Evolutionary conservation across 176 grass and related monocot species (phyloP), one percentile per base, ranked within the genome.

Genomic region (Stipa capillata): DNA sequence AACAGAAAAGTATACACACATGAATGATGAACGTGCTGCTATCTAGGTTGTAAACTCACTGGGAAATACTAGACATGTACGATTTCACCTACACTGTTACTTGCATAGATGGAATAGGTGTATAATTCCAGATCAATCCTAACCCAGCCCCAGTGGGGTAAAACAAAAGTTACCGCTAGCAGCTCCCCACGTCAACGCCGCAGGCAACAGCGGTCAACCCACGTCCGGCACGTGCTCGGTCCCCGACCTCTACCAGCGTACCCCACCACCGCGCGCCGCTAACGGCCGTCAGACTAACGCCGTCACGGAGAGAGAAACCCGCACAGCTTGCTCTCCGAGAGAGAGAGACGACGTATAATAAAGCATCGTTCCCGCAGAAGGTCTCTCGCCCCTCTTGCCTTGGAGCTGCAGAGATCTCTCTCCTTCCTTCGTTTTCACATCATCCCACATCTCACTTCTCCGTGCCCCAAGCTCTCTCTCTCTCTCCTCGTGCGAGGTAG

Each of bases 191-290:
- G 60, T 79, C 73, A 57, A 41, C 70, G 20, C 45, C 17, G 6
- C 48, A 8, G 31, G 39, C 33, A 79, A 51, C 50, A 49, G 37
- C 13, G 18, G 87, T 93, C 85, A 94, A 91, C 88, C 50, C 63
- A 47, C 73, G 32, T 35, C 64, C 21, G 21, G 88, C 88, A 87
- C 85, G 88, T 86, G 92, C 78, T 88, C 5, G 44, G 56, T 27
- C 48, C 45, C 54, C 37, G 11, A 14, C 10, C 12, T 45, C 28
- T 28, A 3, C 15, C 25, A n/a, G 23, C 10, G 39, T 32, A 75
- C 23, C 33, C 28, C 61, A 11, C 12, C 28, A n/a, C 2, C 4
- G 17, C 4, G 31, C 62, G 14, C 51, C 29, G 79, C 56, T 83
- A 78, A 83, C 73, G 64, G 65, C 78, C 41, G 69, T 74, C 40